Percentiles rank a stretch among this genome's conserved stretches.
Evolutionary conservation across 306 rosid species (phyloP).

Genomic region (Phaseolus lunatus): DNA sequence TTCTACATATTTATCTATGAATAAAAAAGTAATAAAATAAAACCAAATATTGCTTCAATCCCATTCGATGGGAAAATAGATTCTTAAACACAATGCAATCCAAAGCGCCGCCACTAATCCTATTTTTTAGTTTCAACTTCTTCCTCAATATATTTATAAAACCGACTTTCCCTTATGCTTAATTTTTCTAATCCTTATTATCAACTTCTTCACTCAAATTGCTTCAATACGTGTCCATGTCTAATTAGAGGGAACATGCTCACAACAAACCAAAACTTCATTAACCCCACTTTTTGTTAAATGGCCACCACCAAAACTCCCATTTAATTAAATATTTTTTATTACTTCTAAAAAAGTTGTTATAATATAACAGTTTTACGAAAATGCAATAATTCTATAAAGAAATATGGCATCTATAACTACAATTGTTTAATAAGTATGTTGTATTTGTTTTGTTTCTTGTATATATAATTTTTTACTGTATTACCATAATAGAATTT

Average conservation of each 20-base stretch:
- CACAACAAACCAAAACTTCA: background rate
- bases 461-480: no score
- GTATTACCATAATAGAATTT: no score
- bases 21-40: constrained; percentile 26
- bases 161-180: background rate
- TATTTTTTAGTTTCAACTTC: constrained; percentile 4
- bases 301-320: no score
- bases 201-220: background rate
- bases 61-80: constrained; percentile 25
- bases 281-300: no score
- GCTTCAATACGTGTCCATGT: background rate
- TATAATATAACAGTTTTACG: no score
- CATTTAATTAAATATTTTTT: no score
- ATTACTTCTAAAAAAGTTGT: no score
- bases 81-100: background rate
- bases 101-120: constrained; percentile 1
- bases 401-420: no score
- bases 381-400: no score
- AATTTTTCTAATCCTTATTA: background rate
- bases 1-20: no score
- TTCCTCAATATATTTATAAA: background rate
- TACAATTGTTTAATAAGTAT: no score
- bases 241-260: background rate
- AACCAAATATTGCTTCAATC: constrained; percentile 28
- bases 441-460: no score